Evolutionary conservation across 768 basidiomycete species (phyloP).

Genomic region (Leccinum sublutescens): DNA sequence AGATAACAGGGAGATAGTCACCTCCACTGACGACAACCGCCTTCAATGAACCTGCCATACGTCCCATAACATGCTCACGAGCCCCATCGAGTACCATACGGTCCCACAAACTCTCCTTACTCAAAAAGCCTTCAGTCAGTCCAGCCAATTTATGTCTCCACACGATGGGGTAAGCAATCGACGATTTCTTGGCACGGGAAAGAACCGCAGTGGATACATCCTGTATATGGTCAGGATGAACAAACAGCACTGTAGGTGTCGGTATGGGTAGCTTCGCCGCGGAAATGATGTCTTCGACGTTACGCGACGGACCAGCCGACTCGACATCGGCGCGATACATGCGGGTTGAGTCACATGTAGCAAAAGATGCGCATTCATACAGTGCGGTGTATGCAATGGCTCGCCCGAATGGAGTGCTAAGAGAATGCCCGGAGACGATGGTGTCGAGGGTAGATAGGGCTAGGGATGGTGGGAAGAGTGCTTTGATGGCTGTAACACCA

Average conservation of each 20-base stretch:
- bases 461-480: slow-evolving; percentile 71
- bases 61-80: slow-evolving; percentile 57
- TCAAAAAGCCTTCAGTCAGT: slow-evolving; percentile 70
- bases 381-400: slow-evolving; percentile 77
- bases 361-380: slow-evolving; percentile 71
- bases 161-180: slow-evolving; percentile 58
- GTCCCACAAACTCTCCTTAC: slow-evolving; percentile 84
- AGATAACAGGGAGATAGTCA: slow-evolving; percentile 32
- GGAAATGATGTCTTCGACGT: slow-evolving; percentile 49
- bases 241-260: slow-evolving; percentile 77
- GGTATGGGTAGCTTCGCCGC: slow-evolving; percentile 55
- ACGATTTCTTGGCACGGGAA: slow-evolving; percentile 51
- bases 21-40: slow-evolving; percentile 74
- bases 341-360: slow-evolving; percentile 57
- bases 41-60: slow-evolving; percentile 59
- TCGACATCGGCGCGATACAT: slow-evolving; percentile 37
- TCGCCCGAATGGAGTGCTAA: slow-evolving; percentile 78
- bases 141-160: slow-evolving; percentile 76
- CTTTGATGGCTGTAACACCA: slow-evolving; percentile 77
- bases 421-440: slow-evolving; percentile 68
- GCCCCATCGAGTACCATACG: slow-evolving; percentile 70
- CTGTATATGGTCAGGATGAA: slow-evolving; percentile 61
- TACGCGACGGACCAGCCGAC: slow-evolving; percentile 18
- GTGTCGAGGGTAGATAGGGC: slow-evolving; percentile 71
- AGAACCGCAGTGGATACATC: slow-evolving; percentile 53